phyloP scores from a whole-genome alignment of 176 grass and related monocot species.

The Tillandsia fasciculata region DNA sequence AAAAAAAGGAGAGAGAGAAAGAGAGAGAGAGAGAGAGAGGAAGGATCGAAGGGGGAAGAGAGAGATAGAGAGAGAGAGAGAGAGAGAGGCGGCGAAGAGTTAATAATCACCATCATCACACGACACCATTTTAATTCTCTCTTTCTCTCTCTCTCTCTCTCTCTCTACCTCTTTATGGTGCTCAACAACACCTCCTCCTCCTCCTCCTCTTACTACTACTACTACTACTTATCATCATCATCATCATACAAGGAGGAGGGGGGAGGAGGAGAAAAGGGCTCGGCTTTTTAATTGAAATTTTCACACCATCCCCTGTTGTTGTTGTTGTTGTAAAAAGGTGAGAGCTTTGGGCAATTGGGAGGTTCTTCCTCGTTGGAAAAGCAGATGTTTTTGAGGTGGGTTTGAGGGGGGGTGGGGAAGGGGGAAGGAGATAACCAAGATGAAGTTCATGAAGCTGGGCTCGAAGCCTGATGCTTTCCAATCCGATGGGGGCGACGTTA shows the following conservation, averaged over 20 bases:
- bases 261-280: too few relatives aligned
- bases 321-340: too few relatives aligned
- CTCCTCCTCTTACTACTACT: background rate
- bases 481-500: conserved; percentile 65
- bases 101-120: conserved; percentile 64
- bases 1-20: conserved; percentile 22
- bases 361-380: background rate
- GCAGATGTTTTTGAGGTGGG: background rate
- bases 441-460: conserved; percentile 99
- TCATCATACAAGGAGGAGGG: too few relatives aligned
- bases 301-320: too few relatives aligned
- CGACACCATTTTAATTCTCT: conserved; percentile 46
- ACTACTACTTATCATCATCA: background rate
- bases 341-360: too few relatives aligned
- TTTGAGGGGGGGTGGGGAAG: conserved; percentile 25
- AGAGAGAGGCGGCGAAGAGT: conserved; percentile 17
- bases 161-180: conserved; percentile 1
- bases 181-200: conserved; percentile 7
- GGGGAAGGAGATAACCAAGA: conserved; percentile 17
- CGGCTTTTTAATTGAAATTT: too few relatives aligned
- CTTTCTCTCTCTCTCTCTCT: conserved; percentile 13
- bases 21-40: too few relatives aligned
- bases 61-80: conserved; percentile 22
- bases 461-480: conserved; percentile 92
- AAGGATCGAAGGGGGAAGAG: conserved; percentile 15